Conservation (phyloP, 108 stramenopile species). For the Pelagomonas calceolata region DNA sequence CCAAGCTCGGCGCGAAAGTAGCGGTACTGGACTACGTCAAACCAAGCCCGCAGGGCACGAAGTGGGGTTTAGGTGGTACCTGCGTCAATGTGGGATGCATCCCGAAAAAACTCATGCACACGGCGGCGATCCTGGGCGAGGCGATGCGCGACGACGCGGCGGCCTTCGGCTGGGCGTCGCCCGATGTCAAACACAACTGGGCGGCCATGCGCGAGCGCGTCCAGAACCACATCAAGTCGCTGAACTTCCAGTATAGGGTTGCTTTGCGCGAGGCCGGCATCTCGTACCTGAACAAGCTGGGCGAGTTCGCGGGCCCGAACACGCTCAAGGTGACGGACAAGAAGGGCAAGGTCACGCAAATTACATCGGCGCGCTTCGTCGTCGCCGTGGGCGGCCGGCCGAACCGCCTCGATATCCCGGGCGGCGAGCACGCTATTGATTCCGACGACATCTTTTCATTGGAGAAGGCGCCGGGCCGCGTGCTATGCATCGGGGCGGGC, state of each 20-base stretch:
- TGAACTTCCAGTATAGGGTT: slow-evolving; percentile 93
- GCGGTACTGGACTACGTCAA: slow-evolving; percentile 92
- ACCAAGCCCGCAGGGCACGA: slow-evolving; percentile 78
- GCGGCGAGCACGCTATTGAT: slow-evolving; percentile 83
- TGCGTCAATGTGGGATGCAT: slow-evolving; percentile 95
- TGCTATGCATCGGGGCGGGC: slow-evolving; percentile 87
- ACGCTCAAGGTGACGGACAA: slow-evolving; percentile 68
- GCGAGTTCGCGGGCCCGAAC: slow-evolving; percentile 55
- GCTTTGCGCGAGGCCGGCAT: slow-evolving; percentile 84
- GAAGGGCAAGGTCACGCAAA: slow-evolving; percentile 50
- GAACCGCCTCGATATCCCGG: slow-evolving; percentile 58
- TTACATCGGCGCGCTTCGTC: slow-evolving; percentile 72
- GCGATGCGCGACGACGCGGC: slow-evolving; percentile 39
- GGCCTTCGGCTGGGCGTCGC: slow-evolving; percentile 56
- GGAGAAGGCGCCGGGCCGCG: slow-evolving; percentile 76
- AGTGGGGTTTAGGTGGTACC: slow-evolving; percentile 96
- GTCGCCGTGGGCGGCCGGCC: slow-evolving; percentile 94
- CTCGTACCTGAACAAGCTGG: slow-evolving; percentile 77
- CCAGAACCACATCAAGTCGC: slow-evolving; percentile 84
- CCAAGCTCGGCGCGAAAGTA: slow-evolving; percentile 77
- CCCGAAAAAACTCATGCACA: slow-evolving; percentile 97
- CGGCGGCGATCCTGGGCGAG: slow-evolving; percentile 60
- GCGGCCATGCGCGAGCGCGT: slow-evolving; percentile 58
- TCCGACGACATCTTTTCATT: slow-evolving; percentile 90
- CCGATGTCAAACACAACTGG: slow-evolving; percentile 45